phyloP scores from a whole-genome alignment of 2,329 filamentous ascomycete species.

The Lasiodiplodia hormozganensis region DNA sequence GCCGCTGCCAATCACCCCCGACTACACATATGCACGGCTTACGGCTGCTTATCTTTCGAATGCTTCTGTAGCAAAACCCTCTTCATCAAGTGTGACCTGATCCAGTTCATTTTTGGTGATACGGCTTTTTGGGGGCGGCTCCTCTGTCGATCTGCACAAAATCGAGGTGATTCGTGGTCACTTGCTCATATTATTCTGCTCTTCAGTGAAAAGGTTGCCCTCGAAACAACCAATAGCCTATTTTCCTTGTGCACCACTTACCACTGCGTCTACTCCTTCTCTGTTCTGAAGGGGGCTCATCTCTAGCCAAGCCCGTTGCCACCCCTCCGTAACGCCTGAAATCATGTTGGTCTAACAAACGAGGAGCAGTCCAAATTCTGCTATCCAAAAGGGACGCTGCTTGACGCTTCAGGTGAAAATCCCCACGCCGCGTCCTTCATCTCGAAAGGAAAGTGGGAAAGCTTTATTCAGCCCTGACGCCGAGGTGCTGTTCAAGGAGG shows the following conservation, averaged over 20 bases:
- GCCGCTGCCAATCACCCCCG: slow-evolving; percentile 4
- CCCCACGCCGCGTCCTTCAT: not conserved
- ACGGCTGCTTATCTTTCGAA: slow-evolving; percentile 23
- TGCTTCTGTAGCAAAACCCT: not conserved
- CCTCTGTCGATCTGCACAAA: not conserved
- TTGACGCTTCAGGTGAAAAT: not conserved
- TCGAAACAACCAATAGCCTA: not conserved
- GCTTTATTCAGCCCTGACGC: not conserved
- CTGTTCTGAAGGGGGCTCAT: not conserved
- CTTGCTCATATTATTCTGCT: slow-evolving; percentile 11
- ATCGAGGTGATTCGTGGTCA: not conserved
- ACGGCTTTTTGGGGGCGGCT: not conserved
- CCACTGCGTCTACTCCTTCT: not conserved
- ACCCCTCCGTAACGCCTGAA: not conserved
- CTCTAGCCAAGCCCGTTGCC: slow-evolving; percentile 7
- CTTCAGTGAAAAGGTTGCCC: not conserved
- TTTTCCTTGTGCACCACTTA: not conserved
- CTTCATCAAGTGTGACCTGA: not conserved
- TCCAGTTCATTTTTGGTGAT: not conserved
- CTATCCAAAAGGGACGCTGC: slow-evolving; percentile 14
- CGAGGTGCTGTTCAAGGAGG: not conserved
- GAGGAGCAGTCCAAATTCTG: not conserved
- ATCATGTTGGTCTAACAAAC: not conserved
- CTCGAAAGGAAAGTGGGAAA: not conserved
- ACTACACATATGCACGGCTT: not conserved